Percentiles rank a stretch among this genome's conserved stretches.
phyloP scores from a whole-genome alignment of 768 basidiomycete species.

The Termitomyces heimii region DNA sequence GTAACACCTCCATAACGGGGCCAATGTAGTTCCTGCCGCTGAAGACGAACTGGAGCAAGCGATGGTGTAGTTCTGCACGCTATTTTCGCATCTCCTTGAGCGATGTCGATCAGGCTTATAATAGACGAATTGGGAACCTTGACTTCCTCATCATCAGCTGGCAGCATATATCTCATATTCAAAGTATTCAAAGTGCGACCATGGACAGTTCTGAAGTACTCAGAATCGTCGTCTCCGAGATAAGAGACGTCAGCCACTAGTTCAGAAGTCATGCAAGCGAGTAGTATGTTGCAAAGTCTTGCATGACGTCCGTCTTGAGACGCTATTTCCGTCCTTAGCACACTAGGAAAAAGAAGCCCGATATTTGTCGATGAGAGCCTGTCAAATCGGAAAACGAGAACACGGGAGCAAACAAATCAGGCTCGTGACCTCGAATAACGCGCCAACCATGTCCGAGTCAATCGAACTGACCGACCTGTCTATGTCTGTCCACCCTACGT shows the following conservation, averaged over 20 bases:
- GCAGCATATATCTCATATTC: conserved; percentile 54
- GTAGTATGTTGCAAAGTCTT: conserved; percentile 3
- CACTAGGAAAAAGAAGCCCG: not conserved
- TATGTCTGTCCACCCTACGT: not conserved
- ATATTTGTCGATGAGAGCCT: not conserved
- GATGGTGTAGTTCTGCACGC: conserved; percentile 61
- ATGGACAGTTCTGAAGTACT: conserved; percentile 49
- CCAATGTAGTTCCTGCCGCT: conserved; percentile 61
- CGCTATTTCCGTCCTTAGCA: not conserved
- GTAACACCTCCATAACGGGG: conserved; percentile 53
- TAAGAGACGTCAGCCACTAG: conserved; percentile 13
- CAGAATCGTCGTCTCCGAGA: conserved; percentile 36
- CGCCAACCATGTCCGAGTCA: conserved; percentile 9
- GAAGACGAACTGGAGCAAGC: conserved; percentile 63
- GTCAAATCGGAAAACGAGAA: not conserved
- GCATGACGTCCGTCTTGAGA: not conserved
- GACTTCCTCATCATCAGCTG: conserved; percentile 62
- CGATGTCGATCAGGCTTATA: not conserved
- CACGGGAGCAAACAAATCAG: not conserved
- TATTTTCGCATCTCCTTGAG: conserved; percentile 17
- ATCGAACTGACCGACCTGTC: conserved; percentile 14
- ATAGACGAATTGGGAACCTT: conserved; percentile 25
- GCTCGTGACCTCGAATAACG: not conserved
- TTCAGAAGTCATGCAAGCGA: conserved; percentile 17
- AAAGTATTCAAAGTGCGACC: conserved; percentile 51